Base-by-base conservation (phyloP, 306 rosid species). In the Prinsepia uniflora region DNA sequence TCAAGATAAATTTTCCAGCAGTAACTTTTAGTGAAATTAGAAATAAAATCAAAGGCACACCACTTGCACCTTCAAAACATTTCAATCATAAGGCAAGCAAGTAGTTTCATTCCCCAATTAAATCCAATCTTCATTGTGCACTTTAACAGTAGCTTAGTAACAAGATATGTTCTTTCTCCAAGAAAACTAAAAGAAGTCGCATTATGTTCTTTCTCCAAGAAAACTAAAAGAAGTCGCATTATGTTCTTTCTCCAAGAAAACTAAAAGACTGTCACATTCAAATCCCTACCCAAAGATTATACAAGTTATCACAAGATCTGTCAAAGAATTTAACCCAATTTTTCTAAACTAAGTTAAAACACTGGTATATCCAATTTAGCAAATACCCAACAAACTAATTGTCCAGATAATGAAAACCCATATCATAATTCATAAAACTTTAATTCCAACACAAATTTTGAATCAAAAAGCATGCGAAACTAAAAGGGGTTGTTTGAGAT, bases 321-420 rank as follows among this genome's bases (percentile, higher is more conserved):
- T 24, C 36, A 56, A 22, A 67, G 12, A 30, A 53, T 47, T 15
- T 14, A n/a, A 17, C 72, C 43, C 10, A 36, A 67, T 49, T 67
- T 15, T 67, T 48, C 48, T 2, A 2, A 49, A 7, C 5, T 47
- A 39, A 50, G 19, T 5, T 34, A 67, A 64, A 10, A 39, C 45
- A 66, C 36, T 15, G 43, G 48, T 41, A 18, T 12, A 18, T 9
- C 41, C 24, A 63, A 50, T 52, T 39, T 24, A 70, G 45, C 48
- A 4, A 12, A 24, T 18, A 18, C 72, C 49, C 52, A 36, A 22
- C 7, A 70, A 10, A 4, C 46, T 3, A 36, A 24, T 11, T 7
- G 10, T 56, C 7, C 60, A 42, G 20, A 44, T 10, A 64, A 53
- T 39, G 7, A 56, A 48, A 72, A 22, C 73, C 65, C 74, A 78